Percentiles rank a stretch among this genome's conserved stretches.
phyloP scores from a whole-genome alignment of 495 filamentous ascomycete species.

The Penicillium silybi region DNA sequence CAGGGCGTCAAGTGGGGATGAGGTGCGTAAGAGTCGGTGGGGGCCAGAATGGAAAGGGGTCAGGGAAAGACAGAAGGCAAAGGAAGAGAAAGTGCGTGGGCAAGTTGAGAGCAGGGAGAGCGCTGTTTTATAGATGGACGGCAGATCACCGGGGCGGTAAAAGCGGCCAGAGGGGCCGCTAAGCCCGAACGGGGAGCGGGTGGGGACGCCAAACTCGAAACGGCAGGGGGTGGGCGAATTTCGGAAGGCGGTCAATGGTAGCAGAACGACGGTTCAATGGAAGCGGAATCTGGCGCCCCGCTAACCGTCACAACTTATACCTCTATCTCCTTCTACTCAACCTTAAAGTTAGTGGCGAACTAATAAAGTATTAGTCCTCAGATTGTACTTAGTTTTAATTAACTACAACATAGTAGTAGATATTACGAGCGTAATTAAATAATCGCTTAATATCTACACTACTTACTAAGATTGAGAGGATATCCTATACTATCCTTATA shows the following conservation, averaged over 20 bases:
- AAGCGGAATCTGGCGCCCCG: slow-evolving; percentile 7
- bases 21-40: neutral
- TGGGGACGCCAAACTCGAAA: neutral
- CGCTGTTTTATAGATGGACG: neutral
- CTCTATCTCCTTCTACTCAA: neutral
- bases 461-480: too few relatives aligned
- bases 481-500: too few relatives aligned
- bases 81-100: slow-evolving; percentile 4
- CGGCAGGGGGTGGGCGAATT: neutral
- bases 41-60: slow-evolving; percentile 1
- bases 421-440: slow-evolving; percentile 1
- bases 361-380: slow-evolving; percentile 4
- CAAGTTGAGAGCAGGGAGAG: neutral
- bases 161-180: neutral
- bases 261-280: slow-evolving; percentile 10
- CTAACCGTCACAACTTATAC: slow-evolving; percentile 8
- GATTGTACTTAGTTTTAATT: slow-evolving; percentile 2
- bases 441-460: too few relatives aligned
- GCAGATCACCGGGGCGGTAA: slow-evolving; percentile 1
- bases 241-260: slow-evolving; percentile 6
- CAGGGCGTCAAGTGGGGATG: neutral
- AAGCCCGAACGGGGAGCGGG: neutral
- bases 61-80: neutral
- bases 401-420: neutral
- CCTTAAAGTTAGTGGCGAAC: neutral